Percentiles rank a stretch among this genome's conserved stretches.
These are phyloP conservation scores for Kickxella alabastrina DNA, from an alignment of 192 early-diverging fungal genomes.

Conservation along the genomic window DNA sequence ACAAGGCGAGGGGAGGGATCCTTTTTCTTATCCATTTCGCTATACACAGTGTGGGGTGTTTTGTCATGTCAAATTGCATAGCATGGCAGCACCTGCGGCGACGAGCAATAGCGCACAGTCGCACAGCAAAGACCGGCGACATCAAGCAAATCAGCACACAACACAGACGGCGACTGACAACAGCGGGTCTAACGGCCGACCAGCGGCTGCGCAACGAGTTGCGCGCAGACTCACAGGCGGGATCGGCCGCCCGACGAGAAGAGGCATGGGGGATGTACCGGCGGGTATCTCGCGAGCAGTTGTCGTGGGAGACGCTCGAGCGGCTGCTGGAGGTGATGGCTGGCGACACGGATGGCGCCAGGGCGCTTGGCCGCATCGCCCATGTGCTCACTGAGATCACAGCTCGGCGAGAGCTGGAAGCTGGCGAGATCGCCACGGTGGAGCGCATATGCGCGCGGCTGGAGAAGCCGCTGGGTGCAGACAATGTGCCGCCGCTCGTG, in stretches of 20 bases:
- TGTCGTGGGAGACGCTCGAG: constrained; percentile 14
- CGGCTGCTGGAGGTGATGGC: constrained; percentile 27
- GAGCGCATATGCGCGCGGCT: constrained; percentile 19
- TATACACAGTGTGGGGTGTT: no score
- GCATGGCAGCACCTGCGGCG: constrained; percentile 1
- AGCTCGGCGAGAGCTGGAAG: constrained; percentile 6
- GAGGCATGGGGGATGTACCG: constrained; percentile 29
- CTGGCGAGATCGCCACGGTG: constrained; percentile 12
- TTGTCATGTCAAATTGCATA: neutral
- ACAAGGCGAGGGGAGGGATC: no score
- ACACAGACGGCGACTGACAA: neutral
- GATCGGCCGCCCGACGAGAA: constrained; percentile 20
- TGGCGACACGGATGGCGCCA: constrained; percentile 12
- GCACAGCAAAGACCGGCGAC: neutral
- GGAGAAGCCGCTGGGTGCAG: neutral
- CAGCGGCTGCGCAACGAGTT: constrained; percentile 11
- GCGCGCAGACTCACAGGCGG: constrained; percentile 7
- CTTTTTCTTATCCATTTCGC: no score
- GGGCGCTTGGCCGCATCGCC: constrained; percentile 23
- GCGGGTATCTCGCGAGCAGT: constrained; percentile 2
- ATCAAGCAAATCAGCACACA: neutral
- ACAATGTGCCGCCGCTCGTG: neutral
- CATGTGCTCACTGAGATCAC: constrained; percentile 7
- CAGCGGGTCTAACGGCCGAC: neutral
- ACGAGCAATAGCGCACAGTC: neutral